Conservation (phyloP, 441 rosid genomes). For the Corymbia calophylla region DNA sequence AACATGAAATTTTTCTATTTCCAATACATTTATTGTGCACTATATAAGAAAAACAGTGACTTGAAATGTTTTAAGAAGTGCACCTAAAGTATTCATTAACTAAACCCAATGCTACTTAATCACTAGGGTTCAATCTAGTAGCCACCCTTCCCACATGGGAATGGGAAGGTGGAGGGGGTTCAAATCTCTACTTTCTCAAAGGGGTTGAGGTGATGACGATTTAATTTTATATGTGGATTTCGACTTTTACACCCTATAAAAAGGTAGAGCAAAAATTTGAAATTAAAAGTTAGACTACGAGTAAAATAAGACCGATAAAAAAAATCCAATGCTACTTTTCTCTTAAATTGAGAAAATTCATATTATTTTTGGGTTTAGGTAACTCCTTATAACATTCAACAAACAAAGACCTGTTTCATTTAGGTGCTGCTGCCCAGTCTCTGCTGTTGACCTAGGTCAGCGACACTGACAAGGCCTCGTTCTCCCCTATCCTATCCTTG, state of each 20-base stretch:
- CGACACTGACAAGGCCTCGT: accelerated
- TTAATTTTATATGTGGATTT: too few species aligned
- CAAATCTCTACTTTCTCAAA: too few species aligned
- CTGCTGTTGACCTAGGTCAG: not conserved
- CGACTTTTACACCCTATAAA: too few species aligned
- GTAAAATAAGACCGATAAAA: too few species aligned
- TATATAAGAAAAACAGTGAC: not conserved
- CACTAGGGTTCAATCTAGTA: too few species aligned
- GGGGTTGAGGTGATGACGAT: too few species aligned
- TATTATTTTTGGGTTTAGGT: too few species aligned
- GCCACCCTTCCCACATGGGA: too few species aligned
- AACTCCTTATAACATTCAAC: not conserved
- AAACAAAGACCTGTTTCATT: not conserved
- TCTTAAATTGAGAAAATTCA: not conserved
- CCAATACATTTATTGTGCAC: not conserved
- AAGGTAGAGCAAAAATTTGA: too few species aligned
- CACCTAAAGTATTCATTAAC: not conserved
- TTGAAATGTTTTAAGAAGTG: not conserved
- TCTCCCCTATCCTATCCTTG: not conserved
- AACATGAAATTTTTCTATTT: not conserved
- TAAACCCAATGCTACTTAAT: not conserved
- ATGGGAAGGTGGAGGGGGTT: too few species aligned
- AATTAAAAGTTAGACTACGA: too few species aligned
- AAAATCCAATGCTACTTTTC: not conserved
- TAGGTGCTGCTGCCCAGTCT: accelerated